Percentiles rank a stretch among this genome's conserved stretches.
These are phyloP conservation scores for Mycoemilia scoparia DNA, from an alignment of 192 early-diverging fungal genomes.

Conservation along the genomic window DNA sequence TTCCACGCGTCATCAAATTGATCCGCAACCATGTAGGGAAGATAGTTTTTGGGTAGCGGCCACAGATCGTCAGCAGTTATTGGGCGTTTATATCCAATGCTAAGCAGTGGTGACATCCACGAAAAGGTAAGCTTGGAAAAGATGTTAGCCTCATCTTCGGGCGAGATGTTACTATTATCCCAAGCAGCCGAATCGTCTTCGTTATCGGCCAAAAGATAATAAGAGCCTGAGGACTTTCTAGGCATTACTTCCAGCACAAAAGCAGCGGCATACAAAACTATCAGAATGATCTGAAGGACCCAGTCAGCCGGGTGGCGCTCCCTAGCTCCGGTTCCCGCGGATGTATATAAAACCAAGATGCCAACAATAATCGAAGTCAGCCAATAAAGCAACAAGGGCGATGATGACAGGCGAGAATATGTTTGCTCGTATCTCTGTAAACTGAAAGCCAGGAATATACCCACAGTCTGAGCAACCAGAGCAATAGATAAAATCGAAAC, in stretches of 20 bases:
- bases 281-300: no score
- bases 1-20: slow-evolving; percentile 54
- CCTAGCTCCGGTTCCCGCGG: slow-evolving; percentile 10
- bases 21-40: slow-evolving; percentile 35
- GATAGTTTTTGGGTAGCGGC: slow-evolving; percentile 37
- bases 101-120: slow-evolving; percentile 78
- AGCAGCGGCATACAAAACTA: no score
- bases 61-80: slow-evolving; percentile 58
- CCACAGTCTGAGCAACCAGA: no score
- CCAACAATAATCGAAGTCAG: slow-evolving; percentile 3
- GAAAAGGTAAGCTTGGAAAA: slow-evolving; percentile 64
- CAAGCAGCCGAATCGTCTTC: no score
- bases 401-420: slow-evolving; percentile 17
- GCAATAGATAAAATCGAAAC: no score
- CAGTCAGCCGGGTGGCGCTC: no score
- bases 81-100: slow-evolving; percentile 49
- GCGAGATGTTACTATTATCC: no score
- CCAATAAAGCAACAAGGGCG: slow-evolving; percentile 25
- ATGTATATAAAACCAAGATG: slow-evolving; percentile 10
- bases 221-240: no score
- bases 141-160: slow-evolving; percentile 63
- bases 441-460: no score
- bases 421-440: no score
- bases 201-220: no score
- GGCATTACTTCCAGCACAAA: no score